These are phyloP conservation scores for Kazachstania viticola DNA, from an alignment of 805 yeast species.

Conservation along the genomic window DNA sequence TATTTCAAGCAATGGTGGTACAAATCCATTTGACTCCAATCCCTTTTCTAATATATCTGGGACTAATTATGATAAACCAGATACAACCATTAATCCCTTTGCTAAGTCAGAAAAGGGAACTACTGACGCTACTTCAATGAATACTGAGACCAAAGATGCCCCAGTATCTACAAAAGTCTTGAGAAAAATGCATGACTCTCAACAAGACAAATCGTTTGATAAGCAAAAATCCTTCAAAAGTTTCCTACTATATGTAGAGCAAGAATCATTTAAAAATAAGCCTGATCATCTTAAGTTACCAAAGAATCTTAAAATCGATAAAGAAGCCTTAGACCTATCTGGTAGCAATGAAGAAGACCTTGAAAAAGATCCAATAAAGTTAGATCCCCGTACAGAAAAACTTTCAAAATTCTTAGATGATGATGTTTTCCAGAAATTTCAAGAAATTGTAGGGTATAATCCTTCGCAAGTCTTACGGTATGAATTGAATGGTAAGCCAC, in stretches of 20 bases:
- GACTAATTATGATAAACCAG: slow-evolving; percentile 20
- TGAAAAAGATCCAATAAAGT: slow-evolving; percentile 18
- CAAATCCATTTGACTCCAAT: slow-evolving; percentile 22
- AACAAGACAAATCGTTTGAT: slow-evolving; percentile 14
- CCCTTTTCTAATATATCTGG: too few species aligned
- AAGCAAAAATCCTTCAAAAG: slow-evolving; percentile 40
- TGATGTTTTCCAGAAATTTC: slow-evolving; percentile 66
- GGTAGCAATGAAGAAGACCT: slow-evolving; percentile 24
- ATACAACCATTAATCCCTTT: slow-evolving; percentile 4
- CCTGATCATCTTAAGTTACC: slow-evolving; percentile 38
- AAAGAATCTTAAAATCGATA: slow-evolving; percentile 42
- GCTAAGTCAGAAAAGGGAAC: background rate
- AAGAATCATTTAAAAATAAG: slow-evolving; percentile 49
- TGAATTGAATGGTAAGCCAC: slow-evolving; percentile 67
- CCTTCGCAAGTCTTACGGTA: slow-evolving; percentile 82
- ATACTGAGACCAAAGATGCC: background rate
- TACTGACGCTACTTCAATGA: background rate
- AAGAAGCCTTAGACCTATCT: slow-evolving; percentile 35
- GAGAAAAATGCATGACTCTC: slow-evolving; percentile 22
- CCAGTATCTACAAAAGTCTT: slow-evolving; percentile 26
- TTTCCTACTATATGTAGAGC: slow-evolving; percentile 57
- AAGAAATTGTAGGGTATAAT: slow-evolving; percentile 64
- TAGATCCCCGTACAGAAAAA: slow-evolving; percentile 35
- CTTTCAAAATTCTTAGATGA: slow-evolving; percentile 55
- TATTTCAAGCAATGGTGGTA: slow-evolving; percentile 5